phyloP scores from a whole-genome alignment of 2,329 filamentous ascomycete genomes.

The Aspergillus carbonarius region DNA sequence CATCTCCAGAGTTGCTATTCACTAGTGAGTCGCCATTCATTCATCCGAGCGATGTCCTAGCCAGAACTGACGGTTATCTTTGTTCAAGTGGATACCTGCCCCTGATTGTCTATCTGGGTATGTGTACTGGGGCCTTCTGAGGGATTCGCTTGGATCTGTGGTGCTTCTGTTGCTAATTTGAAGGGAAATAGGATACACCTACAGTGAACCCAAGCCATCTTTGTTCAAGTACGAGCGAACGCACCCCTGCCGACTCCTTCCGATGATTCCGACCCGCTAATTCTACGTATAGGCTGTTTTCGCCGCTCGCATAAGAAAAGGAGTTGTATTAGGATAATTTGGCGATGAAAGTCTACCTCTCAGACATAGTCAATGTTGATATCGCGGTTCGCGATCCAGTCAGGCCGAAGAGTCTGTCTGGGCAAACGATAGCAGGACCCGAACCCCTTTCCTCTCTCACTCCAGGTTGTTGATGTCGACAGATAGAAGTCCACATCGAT shows the following conservation, averaged over 20 bases:
- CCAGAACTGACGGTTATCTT: slow-evolving; percentile 20
- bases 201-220: slow-evolving; percentile 86
- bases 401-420: neutral
- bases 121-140: slow-evolving; percentile 21
- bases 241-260: neutral
- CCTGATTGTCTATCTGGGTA: slow-evolving; percentile 94
- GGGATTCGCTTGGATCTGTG: neutral
- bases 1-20: slow-evolving; percentile 85
- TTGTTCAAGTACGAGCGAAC: slow-evolving; percentile 62
- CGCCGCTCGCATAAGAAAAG: slow-evolving; percentile 40
- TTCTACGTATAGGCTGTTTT: slow-evolving; percentile 37
- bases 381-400: neutral
- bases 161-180: slow-evolving; percentile 16
- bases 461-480: slow-evolving; percentile 10
- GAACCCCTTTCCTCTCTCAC: neutral
- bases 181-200: slow-evolving; percentile 71
- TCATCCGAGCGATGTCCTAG: neutral
- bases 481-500: slow-evolving; percentile 12
- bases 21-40: slow-evolving; percentile 68
- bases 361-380: neutral
- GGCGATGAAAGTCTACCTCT: neutral
- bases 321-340: neutral
- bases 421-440: too few species aligned
- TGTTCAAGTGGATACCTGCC: slow-evolving; percentile 81
- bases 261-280: slow-evolving; percentile 15